Percentiles rank a stretch among this genome's conserved stretches.
Conservation (phyloP, 805 yeast genomes). For the Candida easanensis region DNA sequence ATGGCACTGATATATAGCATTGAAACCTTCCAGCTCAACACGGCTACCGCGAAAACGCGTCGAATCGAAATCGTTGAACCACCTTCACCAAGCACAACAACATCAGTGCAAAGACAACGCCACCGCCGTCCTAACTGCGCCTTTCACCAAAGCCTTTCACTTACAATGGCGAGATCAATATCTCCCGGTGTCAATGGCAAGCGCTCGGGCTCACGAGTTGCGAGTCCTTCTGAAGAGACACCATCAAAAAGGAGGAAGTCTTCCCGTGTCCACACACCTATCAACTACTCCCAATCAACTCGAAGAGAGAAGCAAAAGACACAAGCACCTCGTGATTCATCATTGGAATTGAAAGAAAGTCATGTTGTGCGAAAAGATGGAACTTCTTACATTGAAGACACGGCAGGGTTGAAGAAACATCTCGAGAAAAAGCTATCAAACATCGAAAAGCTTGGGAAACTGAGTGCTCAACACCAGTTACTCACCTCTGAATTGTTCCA, state of each 20-base stretch:
- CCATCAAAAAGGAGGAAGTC: slow-evolving; percentile 21
- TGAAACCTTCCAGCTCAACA: too few species aligned
- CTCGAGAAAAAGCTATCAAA: slow-evolving; percentile 1
- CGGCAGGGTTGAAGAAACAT: slow-evolving; percentile 6
- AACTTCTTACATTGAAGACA: slow-evolving; percentile 6
- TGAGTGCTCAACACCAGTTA: slow-evolving; percentile 36
- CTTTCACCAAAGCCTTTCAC: background rate
- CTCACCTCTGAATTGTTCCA: slow-evolving; percentile 63
- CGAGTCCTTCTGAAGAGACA: slow-evolving; percentile 5
- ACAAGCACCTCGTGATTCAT: background rate
- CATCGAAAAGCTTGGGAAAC: slow-evolving; percentile 12
- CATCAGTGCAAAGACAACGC: background rate
- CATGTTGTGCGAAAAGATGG: slow-evolving; percentile 13
- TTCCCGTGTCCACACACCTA: slow-evolving; percentile 11
- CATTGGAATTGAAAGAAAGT: background rate
- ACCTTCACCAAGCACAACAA: background rate
- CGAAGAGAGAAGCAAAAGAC: background rate
- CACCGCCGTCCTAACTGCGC: background rate
- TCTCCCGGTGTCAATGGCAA: slow-evolving; percentile 4
- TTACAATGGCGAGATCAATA: slow-evolving; percentile 3
- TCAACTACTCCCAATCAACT: slow-evolving; percentile 8
- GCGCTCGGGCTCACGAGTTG: slow-evolving; percentile 7
- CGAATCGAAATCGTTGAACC: background rate
- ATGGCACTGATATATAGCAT: too few species aligned
- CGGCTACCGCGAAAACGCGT: background rate